Base-by-base conservation (phyloP, 176 grass and related monocot species). In the Triticum timopheevii region DNA sequence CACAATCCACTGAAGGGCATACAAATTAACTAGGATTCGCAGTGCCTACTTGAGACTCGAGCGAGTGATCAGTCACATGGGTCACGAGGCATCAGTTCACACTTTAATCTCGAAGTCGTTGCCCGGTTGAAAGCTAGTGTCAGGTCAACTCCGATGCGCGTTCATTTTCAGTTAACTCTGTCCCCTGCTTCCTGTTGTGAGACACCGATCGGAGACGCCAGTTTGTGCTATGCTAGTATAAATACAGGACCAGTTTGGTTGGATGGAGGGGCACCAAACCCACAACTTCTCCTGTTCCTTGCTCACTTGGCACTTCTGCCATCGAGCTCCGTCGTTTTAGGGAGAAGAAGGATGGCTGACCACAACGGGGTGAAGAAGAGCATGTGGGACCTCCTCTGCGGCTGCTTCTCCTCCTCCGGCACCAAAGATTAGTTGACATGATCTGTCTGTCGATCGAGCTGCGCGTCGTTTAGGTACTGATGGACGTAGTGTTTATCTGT, bases 331-430 rank as follows among this genome's bases (percentile, higher is more conserved):
- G 15, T 19, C 16, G 5, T 58, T 20, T 58, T 7, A 58, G 16
- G 54, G 7, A 69, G 17, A 23, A 20, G 62, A 19, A 64, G 52
- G 70, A 84, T 84, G 87, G 3, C 30, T 25, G 74, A 79, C 65
- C 81, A 54, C 81, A 88, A 84, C 66, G 34, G 44, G 31, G 74
- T 72, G 66, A 89, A 89, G 67, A 89, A 84, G 82, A 28, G 82
- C 58, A 73, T 84, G 15, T 25, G 49, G n/a, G 10, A 64, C 9
- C 1, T 65, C 16, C 22, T 89, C 61, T 65, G 20, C 17, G 67
- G 82, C 11, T 89, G 87, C 67, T 84, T 89, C 47, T 80, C 52
- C 15, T 36, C 81, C 8, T 58, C 66, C 58, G 73, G 84, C 42
- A 74, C 40, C 2, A 74, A 47, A 9, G 12, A 64, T 2, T 84